Evolutionary conservation across 2,329 filamentous ascomycete genomes (phyloP).

Genomic region (Colletotrichum somersetense): DNA sequence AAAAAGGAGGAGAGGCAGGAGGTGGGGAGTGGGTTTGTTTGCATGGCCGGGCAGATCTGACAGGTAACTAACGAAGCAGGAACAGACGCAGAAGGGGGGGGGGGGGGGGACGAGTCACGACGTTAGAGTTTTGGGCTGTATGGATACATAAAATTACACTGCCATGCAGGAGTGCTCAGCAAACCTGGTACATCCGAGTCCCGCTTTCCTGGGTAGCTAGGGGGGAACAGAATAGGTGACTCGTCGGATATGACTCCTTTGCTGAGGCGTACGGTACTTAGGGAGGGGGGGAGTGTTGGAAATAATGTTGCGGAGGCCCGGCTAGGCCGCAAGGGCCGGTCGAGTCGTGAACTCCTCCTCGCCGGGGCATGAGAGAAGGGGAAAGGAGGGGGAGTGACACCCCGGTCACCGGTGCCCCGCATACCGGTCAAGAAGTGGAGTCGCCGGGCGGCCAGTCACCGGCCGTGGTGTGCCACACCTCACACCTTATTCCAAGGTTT

Average conservation of each 20-base stretch:
- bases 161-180: too few species aligned
- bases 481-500: constrained; percentile 1
- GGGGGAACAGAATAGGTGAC: constrained; percentile 21
- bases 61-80: constrained; percentile 22
- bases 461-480: constrained; percentile 31
- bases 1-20: neutral
- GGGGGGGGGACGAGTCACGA: neutral
- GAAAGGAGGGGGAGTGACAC: constrained; percentile 6
- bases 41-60: constrained; percentile 22
- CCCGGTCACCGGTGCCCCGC: constrained; percentile 40
- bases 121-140: neutral
- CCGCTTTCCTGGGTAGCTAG: neutral
- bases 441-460: constrained; percentile 37
- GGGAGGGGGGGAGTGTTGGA: neutral
- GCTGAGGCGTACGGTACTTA: too few species aligned
- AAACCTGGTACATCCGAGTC: constrained; percentile 21
- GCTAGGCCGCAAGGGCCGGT: constrained; percentile 1
- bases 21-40: constrained; percentile 6
- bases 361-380: neutral
- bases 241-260: constrained; percentile 30
- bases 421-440: constrained; percentile 41
- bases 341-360: neutral
- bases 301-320: neutral
- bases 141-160: neutral
- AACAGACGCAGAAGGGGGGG: neutral